Percentiles rank a stretch among this genome's conserved stretches.
These are phyloP conservation scores for Mycena amicta DNA, from an alignment of 768 basidiomycete genomes.

Conservation along the genomic window DNA sequence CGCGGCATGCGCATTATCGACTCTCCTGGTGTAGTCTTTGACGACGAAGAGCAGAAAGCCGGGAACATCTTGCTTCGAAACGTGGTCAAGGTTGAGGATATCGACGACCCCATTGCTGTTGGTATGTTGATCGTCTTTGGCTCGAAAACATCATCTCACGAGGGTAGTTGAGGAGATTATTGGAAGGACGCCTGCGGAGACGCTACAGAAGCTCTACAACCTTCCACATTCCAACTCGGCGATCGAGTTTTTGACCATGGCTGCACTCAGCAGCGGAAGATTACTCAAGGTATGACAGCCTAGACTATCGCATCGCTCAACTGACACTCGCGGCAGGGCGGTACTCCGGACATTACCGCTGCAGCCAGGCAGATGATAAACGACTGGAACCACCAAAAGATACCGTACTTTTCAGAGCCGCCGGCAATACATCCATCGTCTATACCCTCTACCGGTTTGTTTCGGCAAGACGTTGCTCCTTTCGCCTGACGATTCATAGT, in stretches of 20 bases:
- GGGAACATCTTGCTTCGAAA: conserved; percentile 80
- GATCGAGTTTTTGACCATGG: conserved; percentile 87
- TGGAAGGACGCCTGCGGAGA: conserved; percentile 63
- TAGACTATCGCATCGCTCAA: neutral
- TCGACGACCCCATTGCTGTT: conserved; percentile 87
- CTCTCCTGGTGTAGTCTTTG: conserved; percentile 97
- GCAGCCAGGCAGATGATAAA: conserved; percentile 80
- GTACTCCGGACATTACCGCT: conserved; percentile 84
- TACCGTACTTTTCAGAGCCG: conserved; percentile 84
- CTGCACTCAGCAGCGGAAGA: conserved; percentile 81
- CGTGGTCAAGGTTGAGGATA: conserved; percentile 87
- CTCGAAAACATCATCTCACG: conserved; percentile 1
- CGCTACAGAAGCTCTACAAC: conserved; percentile 84
- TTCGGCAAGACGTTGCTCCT: too few species aligned
- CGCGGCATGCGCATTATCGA: conserved; percentile 91
- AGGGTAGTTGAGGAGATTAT: conserved; percentile 84
- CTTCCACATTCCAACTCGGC: conserved; percentile 74
- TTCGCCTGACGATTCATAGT: neutral
- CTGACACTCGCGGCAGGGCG: conserved; percentile 57
- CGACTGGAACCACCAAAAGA: conserved; percentile 97
- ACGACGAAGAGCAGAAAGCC: conserved; percentile 69
- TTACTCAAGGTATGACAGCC: conserved; percentile 69
- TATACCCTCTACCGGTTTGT: conserved; percentile 53
- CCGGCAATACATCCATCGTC: conserved; percentile 79
- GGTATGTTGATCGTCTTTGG: conserved; percentile 50